Conservation (phyloP, 2,329 filamentous ascomycete genomes). For the Cercospora sp. region DNA sequence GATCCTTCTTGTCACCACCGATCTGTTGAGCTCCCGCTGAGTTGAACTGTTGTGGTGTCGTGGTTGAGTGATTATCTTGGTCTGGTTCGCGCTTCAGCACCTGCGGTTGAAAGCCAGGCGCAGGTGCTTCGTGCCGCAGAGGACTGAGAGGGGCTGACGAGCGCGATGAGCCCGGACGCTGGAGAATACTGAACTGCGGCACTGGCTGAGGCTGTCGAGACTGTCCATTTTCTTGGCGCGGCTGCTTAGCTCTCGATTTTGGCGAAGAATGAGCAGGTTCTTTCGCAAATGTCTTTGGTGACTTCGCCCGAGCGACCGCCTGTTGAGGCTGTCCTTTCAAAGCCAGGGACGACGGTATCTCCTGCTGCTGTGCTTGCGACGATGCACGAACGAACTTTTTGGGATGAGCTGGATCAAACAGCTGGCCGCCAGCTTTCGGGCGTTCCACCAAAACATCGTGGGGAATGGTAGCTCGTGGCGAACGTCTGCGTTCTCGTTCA, state of each 20-base stretch:
- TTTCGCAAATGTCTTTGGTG: constrained; percentile 9
- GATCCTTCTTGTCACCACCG: constrained; percentile 30
- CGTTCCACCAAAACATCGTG: constrained; percentile 19
- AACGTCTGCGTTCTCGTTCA: background rate
- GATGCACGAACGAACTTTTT: constrained; percentile 15
- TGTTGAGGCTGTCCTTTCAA: background rate
- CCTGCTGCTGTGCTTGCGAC: constrained; percentile 18
- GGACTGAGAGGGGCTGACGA: constrained; percentile 27
- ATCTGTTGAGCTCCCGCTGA: background rate
- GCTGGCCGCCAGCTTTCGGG: constrained; percentile 26
- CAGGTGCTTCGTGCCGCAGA: constrained; percentile 28
- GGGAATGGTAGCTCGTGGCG: constrained; percentile 1
- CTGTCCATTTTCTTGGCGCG: constrained; percentile 10
- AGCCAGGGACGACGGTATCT: background rate
- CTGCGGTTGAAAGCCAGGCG: constrained; percentile 33
- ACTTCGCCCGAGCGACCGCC: background rate
- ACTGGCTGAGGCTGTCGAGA: constrained; percentile 22
- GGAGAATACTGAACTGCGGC: constrained; percentile 35
- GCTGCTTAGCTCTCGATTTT: constrained; percentile 16
- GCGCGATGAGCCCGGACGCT: constrained; percentile 31
- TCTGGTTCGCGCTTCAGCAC: constrained; percentile 32
- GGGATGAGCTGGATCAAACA: constrained; percentile 30
- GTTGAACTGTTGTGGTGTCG: constrained; percentile 10
- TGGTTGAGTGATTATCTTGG: constrained; percentile 18
- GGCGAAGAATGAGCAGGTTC: constrained; percentile 17